phyloP scores from a whole-genome alignment of 2,329 filamentous ascomycete species.

The Scedosporium apiospermum region DNA sequence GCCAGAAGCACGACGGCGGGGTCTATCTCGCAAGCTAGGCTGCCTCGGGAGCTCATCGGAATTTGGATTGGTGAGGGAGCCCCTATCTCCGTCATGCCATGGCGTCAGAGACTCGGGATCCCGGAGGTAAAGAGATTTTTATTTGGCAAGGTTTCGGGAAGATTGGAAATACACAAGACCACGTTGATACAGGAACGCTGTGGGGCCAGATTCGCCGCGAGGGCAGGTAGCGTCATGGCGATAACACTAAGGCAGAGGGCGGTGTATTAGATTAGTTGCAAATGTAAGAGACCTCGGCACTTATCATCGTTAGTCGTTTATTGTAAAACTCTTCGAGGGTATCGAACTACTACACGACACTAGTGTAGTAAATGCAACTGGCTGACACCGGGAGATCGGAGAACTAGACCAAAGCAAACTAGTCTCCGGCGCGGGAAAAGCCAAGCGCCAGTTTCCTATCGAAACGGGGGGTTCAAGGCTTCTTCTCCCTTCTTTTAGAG shows the following conservation, averaged over 20 bases:
- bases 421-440: neutral
- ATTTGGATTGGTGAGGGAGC: too few relatives aligned
- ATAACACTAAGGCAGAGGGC: neutral
- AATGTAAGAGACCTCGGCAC: neutral
- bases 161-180: neutral
- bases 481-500: neutral
- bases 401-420: constrained; percentile 4
- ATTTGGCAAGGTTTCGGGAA: neutral
- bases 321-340: neutral
- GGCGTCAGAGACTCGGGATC: too few relatives aligned
- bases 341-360: too few relatives aligned
- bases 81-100: too few relatives aligned
- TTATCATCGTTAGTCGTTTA: neutral
- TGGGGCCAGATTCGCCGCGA: neutral
- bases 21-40: too few relatives aligned
- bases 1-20: too few relatives aligned
- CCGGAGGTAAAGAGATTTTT: too few relatives aligned
- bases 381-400: constrained; percentile 6
- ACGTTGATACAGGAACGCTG: neutral
- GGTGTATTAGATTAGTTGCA: too few relatives aligned
- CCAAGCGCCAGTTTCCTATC: neutral
- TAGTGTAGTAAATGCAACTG: neutral
- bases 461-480: neutral
- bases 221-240: neutral
- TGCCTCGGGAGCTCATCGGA: too few relatives aligned